A percentile compares a stretch with the other conserved stretches of the same genome.
phyloP scores from a whole-genome alignment of 78 protist genomes.

The Anaeramoeba ignava region DNA sequence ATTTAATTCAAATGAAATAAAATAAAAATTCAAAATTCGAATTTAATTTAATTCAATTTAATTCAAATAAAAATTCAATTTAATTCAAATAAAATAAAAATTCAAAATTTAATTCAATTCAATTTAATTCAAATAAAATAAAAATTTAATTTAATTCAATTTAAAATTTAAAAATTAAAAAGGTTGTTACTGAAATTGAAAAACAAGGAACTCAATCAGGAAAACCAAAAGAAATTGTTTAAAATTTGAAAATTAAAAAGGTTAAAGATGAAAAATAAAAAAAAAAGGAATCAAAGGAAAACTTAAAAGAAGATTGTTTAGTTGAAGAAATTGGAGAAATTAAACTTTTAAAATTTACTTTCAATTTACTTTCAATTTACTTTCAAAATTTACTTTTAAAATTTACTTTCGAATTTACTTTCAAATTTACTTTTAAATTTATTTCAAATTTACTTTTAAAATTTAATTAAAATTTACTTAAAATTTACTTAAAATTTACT shows the following conservation, averaged over 20 bases:
- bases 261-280: neutral
- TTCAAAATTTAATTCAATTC: neutral
- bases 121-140: neutral
- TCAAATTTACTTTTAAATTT: neutral
- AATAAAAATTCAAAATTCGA: no score
- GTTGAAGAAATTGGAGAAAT: neutral
- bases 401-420: slow-evolving; percentile 4
- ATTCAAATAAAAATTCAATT: neutral
- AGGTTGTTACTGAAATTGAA: neutral
- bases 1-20: no score
- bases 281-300: no score
- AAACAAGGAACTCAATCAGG: neutral
- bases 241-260: neutral
- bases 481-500: neutral
- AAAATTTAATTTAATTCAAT: slow-evolving; percentile 2
- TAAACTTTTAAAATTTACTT: neutral
- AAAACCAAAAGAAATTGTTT: neutral
- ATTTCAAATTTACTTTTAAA: neutral
- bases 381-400: neutral
- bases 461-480: neutral
- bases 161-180: neutral
- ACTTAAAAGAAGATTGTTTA: no score
- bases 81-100: neutral
- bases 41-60: no score
- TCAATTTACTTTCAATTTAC: neutral